phyloP scores from a whole-genome alignment of 495 filamentous ascomycete species.

The Aspergillus diversus region DNA sequence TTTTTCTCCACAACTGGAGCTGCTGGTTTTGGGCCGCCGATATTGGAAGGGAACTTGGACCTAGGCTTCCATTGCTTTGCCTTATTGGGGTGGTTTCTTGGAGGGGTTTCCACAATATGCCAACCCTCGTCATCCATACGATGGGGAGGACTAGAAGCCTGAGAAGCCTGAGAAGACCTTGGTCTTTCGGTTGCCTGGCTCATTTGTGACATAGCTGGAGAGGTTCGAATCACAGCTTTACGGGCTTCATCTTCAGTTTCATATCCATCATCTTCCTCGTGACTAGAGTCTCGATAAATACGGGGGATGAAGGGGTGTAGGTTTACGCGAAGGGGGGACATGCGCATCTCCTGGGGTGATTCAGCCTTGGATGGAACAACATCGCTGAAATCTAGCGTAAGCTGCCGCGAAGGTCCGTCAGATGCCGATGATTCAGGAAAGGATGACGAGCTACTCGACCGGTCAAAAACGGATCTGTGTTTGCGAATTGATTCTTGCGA shows the following conservation, averaged over 20 bases:
- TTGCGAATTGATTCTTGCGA: constrained; percentile 52
- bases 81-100: constrained; percentile 24
- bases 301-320: constrained; percentile 43
- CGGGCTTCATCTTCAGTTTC: constrained; percentile 47
- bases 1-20: constrained; percentile 40
- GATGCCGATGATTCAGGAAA: constrained; percentile 43
- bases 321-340: constrained; percentile 31
- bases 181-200: constrained; percentile 40
- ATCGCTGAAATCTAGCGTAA: constrained; percentile 41
- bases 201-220: constrained; percentile 40
- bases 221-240: constrained; percentile 26
- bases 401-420: constrained; percentile 37
- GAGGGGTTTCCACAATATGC: constrained; percentile 40
- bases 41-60: constrained; percentile 31
- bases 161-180: constrained; percentile 28
- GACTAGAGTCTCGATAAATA: constrained; percentile 38
- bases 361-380: constrained; percentile 33
- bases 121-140: constrained; percentile 37
- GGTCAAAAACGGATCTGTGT: constrained; percentile 72
- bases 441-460: constrained; percentile 64
- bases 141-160: constrained; percentile 33
- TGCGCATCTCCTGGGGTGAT: constrained; percentile 38
- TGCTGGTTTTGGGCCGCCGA: constrained; percentile 37
- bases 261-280: constrained; percentile 45
- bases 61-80: constrained; percentile 23